Conservation (phyloP, 2,329 filamentous ascomycete genomes). For the Arthrobotrys conoides region DNA sequence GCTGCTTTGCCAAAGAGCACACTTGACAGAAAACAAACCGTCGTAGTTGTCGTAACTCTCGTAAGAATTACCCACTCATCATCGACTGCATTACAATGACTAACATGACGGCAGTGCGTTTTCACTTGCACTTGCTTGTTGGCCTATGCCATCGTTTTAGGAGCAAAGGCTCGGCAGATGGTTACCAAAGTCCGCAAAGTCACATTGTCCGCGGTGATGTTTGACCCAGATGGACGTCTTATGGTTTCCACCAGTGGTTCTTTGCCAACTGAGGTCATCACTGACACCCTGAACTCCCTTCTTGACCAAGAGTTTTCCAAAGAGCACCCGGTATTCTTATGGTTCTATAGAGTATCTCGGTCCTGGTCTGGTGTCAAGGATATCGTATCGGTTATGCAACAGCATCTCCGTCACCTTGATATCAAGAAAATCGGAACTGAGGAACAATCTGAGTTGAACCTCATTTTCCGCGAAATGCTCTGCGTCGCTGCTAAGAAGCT, state of each 20-base stretch:
- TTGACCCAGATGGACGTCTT: slow-evolving; percentile 77
- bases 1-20: slow-evolving; percentile 68
- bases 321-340: slow-evolving; percentile 84
- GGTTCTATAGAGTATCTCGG: slow-evolving; percentile 85
- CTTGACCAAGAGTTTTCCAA: slow-evolving; percentile 74
- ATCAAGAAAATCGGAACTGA: slow-evolving; percentile 65
- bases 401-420: slow-evolving; percentile 75
- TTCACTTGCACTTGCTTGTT: slow-evolving; percentile 74
- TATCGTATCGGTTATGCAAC: slow-evolving; percentile 79
- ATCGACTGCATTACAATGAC: neutral
- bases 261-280: slow-evolving; percentile 81
- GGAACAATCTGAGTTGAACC: slow-evolving; percentile 77
- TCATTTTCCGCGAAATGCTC: slow-evolving; percentile 85
- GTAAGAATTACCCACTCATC: slow-evolving; percentile 69
- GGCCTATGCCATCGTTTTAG: slow-evolving; percentile 71
- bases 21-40: slow-evolving; percentile 75
- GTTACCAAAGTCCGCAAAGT: slow-evolving; percentile 66
- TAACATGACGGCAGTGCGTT: slow-evolving; percentile 70
- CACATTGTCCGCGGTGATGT: slow-evolving; percentile 74
- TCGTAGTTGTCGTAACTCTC: slow-evolving; percentile 80
- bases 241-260: slow-evolving; percentile 79
- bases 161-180: slow-evolving; percentile 67
- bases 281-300: slow-evolving; percentile 76
- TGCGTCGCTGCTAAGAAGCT: slow-evolving; percentile 83
- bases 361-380: slow-evolving; percentile 80